Evolutionary conservation across 345 rosid species (phyloP).

Genomic region (Kandelia obovata): DNA sequence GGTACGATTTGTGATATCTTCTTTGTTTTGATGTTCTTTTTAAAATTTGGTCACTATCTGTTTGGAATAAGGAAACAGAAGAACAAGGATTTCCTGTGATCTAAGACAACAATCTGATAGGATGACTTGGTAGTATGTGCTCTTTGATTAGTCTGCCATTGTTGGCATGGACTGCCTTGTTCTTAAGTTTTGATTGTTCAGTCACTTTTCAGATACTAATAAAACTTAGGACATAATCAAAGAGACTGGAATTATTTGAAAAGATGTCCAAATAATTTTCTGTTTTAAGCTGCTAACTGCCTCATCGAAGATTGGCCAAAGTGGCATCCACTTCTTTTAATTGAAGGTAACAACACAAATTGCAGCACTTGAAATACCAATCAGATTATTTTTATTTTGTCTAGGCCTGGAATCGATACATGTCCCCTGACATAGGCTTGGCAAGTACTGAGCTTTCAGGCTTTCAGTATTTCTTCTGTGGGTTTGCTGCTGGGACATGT

Average conservation of each 20-base stretch:
- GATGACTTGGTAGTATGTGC: not conserved
- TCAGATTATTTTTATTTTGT: conserved; percentile 5
- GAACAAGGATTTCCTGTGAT: not conserved
- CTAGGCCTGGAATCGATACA: conserved; percentile 67
- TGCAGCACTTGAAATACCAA: not conserved
- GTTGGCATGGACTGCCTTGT: not conserved
- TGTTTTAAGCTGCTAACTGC: not conserved
- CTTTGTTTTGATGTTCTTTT: conserved; percentile 4
- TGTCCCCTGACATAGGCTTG: conserved; percentile 35
- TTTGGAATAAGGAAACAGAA: not conserved
- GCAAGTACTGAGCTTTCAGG: conserved; percentile 48
- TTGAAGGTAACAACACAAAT: not conserved
- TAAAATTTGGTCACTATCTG: not conserved
- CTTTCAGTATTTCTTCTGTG: conserved; percentile 81
- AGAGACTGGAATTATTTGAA: not conserved
- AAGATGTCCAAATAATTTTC: not conserved
- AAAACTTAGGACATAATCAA: not conserved
- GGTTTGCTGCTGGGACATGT: conserved; percentile 90
- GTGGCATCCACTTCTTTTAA: not conserved
- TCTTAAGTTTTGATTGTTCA: not conserved
- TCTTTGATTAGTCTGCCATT: not conserved
- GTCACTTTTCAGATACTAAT: not conserved
- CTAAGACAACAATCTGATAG: not conserved
- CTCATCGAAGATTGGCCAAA: not conserved
- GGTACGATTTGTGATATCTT: conserved; percentile 39